phyloP scores from a whole-genome alignment of 225 moss, liverwort and hornwort genomes.

The Pseudoscleropodium purum region DNA sequence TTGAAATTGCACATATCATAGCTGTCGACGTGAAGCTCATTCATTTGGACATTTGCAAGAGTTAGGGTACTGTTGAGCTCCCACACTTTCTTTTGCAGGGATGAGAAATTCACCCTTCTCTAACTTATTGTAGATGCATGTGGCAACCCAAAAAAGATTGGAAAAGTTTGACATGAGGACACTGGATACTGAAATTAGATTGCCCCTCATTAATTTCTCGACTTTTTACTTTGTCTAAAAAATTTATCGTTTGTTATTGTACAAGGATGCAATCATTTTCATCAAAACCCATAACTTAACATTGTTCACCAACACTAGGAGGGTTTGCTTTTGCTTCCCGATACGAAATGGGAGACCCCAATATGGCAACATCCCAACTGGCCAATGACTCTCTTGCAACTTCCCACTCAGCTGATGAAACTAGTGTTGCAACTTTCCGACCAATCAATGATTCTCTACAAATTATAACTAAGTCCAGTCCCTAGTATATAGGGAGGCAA shows the following conservation, averaged over 20 bases:
- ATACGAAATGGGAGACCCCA: too few relatives aligned
- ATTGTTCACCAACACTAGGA: too few relatives aligned
- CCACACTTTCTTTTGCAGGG: not conserved
- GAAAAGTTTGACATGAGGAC: not conserved
- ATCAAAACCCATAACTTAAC: not conserved
- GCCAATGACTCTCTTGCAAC: not conserved
- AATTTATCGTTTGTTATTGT: not conserved
- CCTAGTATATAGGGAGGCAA: rapidly evolving
- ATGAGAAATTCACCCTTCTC: not conserved
- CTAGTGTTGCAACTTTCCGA: not conserved
- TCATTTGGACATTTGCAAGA: not conserved
- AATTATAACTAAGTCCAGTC: not conserved
- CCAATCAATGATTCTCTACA: rapidly evolving
- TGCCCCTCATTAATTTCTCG: not conserved
- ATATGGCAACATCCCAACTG: not conserved
- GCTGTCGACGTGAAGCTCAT: not conserved
- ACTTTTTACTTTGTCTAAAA: not conserved
- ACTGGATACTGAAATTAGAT: not conserved
- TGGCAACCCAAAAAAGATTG: not conserved
- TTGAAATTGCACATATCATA: not conserved
- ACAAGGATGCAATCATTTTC: not conserved
- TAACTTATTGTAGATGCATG: not conserved
- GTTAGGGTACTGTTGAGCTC: not conserved
- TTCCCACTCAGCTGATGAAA: not conserved
- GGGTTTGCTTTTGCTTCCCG: too few relatives aligned